phyloP scores from a whole-genome alignment of 2,329 filamentous ascomycete genomes.

The Furcasterigmium furcatum region DNA sequence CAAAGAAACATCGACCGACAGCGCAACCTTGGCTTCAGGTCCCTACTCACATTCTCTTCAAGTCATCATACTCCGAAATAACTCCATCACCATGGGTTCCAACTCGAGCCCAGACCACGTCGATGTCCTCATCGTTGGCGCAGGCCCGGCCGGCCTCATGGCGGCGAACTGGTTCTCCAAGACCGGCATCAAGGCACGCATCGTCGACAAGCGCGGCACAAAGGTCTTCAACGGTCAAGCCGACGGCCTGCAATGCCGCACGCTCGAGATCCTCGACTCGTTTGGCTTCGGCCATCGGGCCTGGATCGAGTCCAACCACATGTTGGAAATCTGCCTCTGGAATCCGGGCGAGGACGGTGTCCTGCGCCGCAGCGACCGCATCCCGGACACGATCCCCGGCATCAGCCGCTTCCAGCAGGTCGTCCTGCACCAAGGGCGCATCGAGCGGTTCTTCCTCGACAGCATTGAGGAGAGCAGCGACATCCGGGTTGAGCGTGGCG shows the following conservation, averaged over 20 bases:
- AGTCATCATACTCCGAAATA: no score
- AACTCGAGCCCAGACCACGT: not conserved
- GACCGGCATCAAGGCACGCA: constrained; percentile 35
- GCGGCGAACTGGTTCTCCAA: constrained; percentile 37
- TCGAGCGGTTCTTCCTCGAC: constrained; percentile 65
- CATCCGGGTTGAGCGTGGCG: constrained; percentile 55
- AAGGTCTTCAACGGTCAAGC: constrained; percentile 39
- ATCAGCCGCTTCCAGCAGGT: constrained; percentile 63
- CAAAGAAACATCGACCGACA: no score
- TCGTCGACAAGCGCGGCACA: constrained; percentile 38
- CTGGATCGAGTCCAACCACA: constrained; percentile 65
- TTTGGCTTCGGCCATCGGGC: constrained; percentile 64
- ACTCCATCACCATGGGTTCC: no score
- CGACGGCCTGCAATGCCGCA: constrained; percentile 56
- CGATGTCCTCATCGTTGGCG: constrained; percentile 11
- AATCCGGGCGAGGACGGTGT: constrained; percentile 58
- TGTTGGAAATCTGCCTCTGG: constrained; percentile 63
- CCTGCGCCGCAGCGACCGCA: constrained; percentile 55
- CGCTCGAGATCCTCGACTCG: constrained; percentile 70
- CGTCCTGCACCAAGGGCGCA: constrained; percentile 68
- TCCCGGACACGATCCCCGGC: constrained; percentile 59
- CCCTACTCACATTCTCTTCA: no score
- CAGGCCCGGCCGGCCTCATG: constrained; percentile 35
- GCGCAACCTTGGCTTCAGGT: no score
- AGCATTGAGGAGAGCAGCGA: constrained; percentile 52